phyloP scores from a whole-genome alignment of 1,284 basidiomycete species.

The Ceratobasidium sp. region DNA sequence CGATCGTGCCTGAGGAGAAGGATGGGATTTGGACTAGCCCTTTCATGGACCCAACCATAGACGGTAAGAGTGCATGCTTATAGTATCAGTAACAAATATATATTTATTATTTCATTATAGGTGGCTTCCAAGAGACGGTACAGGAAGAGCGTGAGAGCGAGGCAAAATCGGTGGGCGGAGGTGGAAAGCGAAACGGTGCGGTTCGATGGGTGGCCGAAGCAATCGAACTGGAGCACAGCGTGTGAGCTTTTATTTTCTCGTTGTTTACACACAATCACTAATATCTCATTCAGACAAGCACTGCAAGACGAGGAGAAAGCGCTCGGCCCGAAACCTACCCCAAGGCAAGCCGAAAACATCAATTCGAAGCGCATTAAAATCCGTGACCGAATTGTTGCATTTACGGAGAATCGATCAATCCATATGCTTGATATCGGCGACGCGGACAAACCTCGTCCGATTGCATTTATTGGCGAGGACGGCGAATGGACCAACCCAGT shows the following conservation, averaged over 20 bases:
- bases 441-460: neutral
- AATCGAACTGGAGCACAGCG: constrained; percentile 15
- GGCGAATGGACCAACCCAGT: neutral
- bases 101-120: too few species aligned
- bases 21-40: constrained; percentile 7
- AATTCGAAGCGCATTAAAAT: constrained; percentile 7
- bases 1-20: neutral
- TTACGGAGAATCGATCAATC: neutral
- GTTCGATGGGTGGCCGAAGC: neutral
- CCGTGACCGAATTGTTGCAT: constrained; percentile 3
- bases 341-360: neutral
- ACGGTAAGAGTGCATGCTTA: too few species aligned
- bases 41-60: constrained; percentile 5
- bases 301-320: neutral
- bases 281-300: neutral
- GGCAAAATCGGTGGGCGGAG: neutral
- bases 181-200: neutral
- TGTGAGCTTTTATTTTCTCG: neutral
- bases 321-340: neutral
- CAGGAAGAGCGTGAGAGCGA: constrained; percentile 3
- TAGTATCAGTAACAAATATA: too few species aligned
- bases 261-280: neutral
- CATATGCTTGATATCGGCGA: neutral
- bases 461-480: neutral
- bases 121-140: neutral